These are phyloP conservation scores for Eucalyptus cloeziana DNA, from an alignment of 345 rosid species.

Conservation along the genomic window DNA sequence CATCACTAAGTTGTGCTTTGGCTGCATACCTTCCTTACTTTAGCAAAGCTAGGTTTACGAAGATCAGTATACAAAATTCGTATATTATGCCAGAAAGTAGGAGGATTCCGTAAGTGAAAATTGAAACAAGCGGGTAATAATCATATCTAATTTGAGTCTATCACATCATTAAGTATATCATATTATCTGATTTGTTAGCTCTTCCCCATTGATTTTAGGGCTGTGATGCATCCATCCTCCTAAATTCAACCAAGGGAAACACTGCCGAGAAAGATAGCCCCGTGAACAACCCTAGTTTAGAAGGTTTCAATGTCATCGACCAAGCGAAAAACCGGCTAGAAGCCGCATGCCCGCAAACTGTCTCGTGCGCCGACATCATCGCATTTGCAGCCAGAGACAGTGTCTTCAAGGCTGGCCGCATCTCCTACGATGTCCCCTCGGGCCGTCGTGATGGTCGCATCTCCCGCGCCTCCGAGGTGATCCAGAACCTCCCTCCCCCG, in stretches of 20 bases:
- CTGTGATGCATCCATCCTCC: conserved; percentile 33
- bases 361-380: conserved; percentile 41
- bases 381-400: conserved; percentile 37
- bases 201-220: conserved; percentile 7
- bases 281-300: conserved; percentile 1
- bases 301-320: conserved; percentile 26
- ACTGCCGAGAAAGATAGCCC: conserved; percentile 10
- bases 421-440: conserved; percentile 12
- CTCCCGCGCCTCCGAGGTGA: conserved; percentile 6
- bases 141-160: background rate
- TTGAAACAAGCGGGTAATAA: background rate
- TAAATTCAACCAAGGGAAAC: conserved; percentile 10
- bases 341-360: conserved; percentile 18
- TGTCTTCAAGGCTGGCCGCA: conserved; percentile 1
- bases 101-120: background rate
- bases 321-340: conserved; percentile 23
- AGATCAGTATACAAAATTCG: background rate
- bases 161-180: background rate
- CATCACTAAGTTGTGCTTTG: background rate
- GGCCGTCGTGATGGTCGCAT: conserved; percentile 43
- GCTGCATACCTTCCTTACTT: background rate
- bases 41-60: background rate
- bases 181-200: background rate
- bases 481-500: conserved; percentile 12
- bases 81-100: background rate